A percentile compares a stretch with the other conserved stretches of the same genome.
These are phyloP conservation scores for Lactuca sativa DNA, from an alignment of 129 eudicot species.

Conservation along the genomic window DNA sequence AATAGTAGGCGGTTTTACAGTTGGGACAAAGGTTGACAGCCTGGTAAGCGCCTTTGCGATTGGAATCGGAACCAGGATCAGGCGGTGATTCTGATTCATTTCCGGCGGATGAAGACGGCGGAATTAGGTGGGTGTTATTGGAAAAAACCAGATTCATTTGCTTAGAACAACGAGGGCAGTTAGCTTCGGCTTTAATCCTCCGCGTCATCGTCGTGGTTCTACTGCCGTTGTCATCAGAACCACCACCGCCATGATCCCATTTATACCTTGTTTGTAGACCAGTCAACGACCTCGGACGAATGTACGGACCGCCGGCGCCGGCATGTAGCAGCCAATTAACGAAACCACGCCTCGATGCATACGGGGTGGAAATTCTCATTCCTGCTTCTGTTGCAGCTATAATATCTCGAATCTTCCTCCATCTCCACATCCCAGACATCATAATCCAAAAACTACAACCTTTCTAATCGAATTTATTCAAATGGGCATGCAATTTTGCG, in stretches of 20 bases:
- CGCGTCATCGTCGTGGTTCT: slow-evolving; percentile 33
- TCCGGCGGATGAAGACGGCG: slow-evolving; percentile 43
- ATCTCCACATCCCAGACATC: slow-evolving; percentile 66
- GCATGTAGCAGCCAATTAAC: slow-evolving; percentile 35
- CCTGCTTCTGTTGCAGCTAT: slow-evolving; percentile 12
- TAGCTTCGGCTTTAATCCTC: slow-evolving; percentile 79
- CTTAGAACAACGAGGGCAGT: slow-evolving; percentile 88
- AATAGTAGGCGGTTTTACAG: slow-evolving; percentile 80
- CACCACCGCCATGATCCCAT: slow-evolving; percentile 58
- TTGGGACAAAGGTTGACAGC: slow-evolving; percentile 78
- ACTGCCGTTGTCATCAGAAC: slow-evolving; percentile 31
- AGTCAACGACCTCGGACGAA: slow-evolving; percentile 28
- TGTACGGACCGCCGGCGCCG: slow-evolving; percentile 41
- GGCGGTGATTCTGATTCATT: slow-evolving; percentile 17
- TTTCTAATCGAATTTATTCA: background rate
- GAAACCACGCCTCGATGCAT: slow-evolving; percentile 28
- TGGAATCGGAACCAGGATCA: slow-evolving; percentile 21
- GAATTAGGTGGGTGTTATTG: slow-evolving; percentile 43
- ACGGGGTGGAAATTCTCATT: background rate
- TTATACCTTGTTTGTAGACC: slow-evolving; percentile 62
- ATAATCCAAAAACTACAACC: slow-evolving; percentile 20
- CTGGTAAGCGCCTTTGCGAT: slow-evolving; percentile 41
- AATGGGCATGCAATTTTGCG: slow-evolving; percentile 12
- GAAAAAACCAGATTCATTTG: slow-evolving; percentile 72
- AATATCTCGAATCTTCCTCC: slow-evolving; percentile 40